Evolutionary conservation across 2,329 filamentous ascomycete genomes (phyloP), one percentile per base, ranked within the genome.

Genomic region (Balansia obtecta): DNA sequence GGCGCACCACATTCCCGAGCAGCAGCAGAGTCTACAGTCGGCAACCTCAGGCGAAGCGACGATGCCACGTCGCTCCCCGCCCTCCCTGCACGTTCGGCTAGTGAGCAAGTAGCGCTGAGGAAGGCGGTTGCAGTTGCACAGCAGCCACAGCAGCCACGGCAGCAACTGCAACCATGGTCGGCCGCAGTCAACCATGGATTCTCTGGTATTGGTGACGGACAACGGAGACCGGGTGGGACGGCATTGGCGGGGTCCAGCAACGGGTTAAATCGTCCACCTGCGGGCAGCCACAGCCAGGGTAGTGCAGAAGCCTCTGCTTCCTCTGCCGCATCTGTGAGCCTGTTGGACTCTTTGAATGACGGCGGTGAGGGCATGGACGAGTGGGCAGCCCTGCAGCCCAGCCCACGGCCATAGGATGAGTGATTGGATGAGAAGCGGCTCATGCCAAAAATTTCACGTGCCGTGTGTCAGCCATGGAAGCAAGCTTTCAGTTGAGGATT

Each of bases 371-470:
- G 72, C 38, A 66, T 78, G 62, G 71, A 72, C 12, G 69, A 73
- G 20, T 80, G 76, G 76, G 74, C 79, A 58, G 74, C 76, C 4
- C 57, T 80, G 58, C 76, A 76, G 60, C 77, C 77, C 27, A 69
- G 60, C 49, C 60, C 60, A 38, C 57, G 56, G 45, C 50, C 56
- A 50, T 57, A 54, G 49, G 38, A 38, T 37, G 39, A 22, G 20
- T 22, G 4, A 22, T 22, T 2, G 20, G 20, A 22, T 22, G 20
- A 22, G 20, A 22, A 22, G 4, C 27, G 27, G 27, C 27, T 27
- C 27, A 27, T 6, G 27, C 5, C 7, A 7, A 27, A 27, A 27
- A 27, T 1, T 2, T 27, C 27, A 37, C 34, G 34, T 37, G 34
- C 34, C 11, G 4, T 12, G 34, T 9, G 15, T 15, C 34, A 37